Evolutionary conservation across 2,329 filamentous ascomycete species (phyloP), one percentile per base, ranked within the genome.

Genomic region (Paraphaeosphaeria sporulosa): DNA sequence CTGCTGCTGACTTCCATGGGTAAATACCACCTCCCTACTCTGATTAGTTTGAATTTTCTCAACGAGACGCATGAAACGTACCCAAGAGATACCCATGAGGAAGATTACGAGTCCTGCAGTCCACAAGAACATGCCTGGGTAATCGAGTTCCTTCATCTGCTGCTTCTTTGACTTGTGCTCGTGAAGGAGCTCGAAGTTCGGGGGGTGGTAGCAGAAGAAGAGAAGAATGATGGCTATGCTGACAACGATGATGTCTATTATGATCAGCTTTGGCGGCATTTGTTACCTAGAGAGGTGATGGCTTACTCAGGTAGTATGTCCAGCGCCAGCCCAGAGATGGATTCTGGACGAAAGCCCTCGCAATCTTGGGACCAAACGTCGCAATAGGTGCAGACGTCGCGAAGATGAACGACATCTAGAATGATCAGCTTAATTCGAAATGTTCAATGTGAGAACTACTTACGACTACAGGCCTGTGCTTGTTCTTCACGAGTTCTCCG

Each of bases 21-120:
- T 74, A 71, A 34, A 74, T 50, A 2, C 63, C 63, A 36, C 74
- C 73, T 51, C 72, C 73, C 70, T 69, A 69, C 19, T 12, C 32
- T 42, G 8, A 10, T 62, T 13, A 57, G 57, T 51, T 13, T 8
- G 3, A 2, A 10, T 12, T 12, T 2, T 34, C 25, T 8, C 15
- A 23, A 21, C 4, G 17, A 3, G 15, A 34, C 17, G 19, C 13
- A 25, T 15, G 2, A 4, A 15, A 49, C 54, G 15, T 60, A 60
- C 62, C 62, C 62, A 64, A 34, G 60, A 62, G 15, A 65, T 57
- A 6, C 63, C 63, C 52, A 63, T 55, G 15, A 65, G 55, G 55
- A 65, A 65, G 7, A 65, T n/a, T 2, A 59, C 61, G 19, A 65
- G 44, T 19, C 63, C 63, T 19, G 61, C 55, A 17, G 61, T 59